These are phyloP conservation scores for Acanthamoeba castellanii DNA, from an alignment of 208 protist species.

Conservation along the genomic window DNA sequence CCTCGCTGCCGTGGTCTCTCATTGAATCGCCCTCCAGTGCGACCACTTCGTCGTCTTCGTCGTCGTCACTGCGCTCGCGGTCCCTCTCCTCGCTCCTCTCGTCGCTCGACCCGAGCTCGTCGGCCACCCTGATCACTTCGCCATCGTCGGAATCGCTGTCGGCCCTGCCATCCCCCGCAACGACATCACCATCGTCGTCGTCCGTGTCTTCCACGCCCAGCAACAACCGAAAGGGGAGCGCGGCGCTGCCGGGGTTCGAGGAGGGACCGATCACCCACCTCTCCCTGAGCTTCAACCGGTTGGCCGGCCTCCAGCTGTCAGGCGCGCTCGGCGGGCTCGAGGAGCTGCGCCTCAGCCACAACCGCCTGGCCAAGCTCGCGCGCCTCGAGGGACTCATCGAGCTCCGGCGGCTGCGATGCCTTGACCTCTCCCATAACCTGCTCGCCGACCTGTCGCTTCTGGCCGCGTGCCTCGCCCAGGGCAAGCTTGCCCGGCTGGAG, in stretches of 20 bases:
- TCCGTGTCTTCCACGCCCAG: not conserved
- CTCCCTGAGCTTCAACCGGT: not conserved
- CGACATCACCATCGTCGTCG: not conserved
- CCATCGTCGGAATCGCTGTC: not conserved
- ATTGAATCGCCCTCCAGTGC: not conserved
- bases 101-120: not conserved
- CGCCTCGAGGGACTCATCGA: not conserved
- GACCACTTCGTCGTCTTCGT: not conserved
- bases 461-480: not conserved
- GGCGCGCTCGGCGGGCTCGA: not conserved
- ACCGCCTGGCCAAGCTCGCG: not conserved
- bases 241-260: not conserved
- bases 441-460: not conserved
- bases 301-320: not conserved
- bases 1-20: not conserved
- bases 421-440: constrained; percentile 13
- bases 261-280: not conserved
- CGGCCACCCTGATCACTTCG: not conserved
- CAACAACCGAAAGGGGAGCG: not conserved
- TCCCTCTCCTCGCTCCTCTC: not conserved
- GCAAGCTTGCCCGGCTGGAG: not conserved
- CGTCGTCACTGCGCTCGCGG: not conserved
- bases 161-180: not conserved
- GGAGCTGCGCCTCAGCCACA: not conserved
- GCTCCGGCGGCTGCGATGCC: not conserved